phyloP scores from a whole-genome alignment of 306 rosid genomes.

The Castanospermum australe region DNA sequence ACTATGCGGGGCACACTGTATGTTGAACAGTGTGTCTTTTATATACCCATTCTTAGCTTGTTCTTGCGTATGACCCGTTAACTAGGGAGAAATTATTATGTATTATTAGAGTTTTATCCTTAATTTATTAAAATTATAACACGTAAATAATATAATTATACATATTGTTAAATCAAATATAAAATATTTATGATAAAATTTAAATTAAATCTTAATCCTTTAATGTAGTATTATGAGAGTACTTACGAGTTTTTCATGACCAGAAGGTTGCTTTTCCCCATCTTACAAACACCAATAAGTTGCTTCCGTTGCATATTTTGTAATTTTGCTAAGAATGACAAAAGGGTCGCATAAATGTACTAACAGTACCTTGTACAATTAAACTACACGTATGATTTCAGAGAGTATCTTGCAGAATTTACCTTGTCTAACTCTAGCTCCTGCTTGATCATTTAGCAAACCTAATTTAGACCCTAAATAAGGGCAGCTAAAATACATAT shows the following conservation, averaged over 20 bases:
- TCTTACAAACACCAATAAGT: not conserved
- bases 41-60: not conserved
- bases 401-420: not conserved
- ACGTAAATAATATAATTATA: no score
- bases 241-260: no score
- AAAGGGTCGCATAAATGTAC: not conserved
- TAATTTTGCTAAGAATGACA: not conserved
- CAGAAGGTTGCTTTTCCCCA: not conserved
- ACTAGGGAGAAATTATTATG: no score
- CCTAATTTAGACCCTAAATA: not conserved
- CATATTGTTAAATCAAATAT: no score
- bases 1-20: not conserved
- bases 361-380: not conserved
- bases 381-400: not conserved
- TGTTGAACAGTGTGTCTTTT: not conserved
- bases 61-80: no score
- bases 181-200: no score
- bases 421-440: slow-evolving; percentile 7
- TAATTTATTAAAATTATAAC: no score
- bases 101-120: no score
- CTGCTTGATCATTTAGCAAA: not conserved
- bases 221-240: no score
- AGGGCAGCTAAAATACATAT: slow-evolving; percentile 20
- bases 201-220: no score
- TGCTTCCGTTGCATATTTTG: not conserved